phyloP scores from a whole-genome alignment of 352 stramenopile genomes.

The Aphanomyces stellatus region DNA sequence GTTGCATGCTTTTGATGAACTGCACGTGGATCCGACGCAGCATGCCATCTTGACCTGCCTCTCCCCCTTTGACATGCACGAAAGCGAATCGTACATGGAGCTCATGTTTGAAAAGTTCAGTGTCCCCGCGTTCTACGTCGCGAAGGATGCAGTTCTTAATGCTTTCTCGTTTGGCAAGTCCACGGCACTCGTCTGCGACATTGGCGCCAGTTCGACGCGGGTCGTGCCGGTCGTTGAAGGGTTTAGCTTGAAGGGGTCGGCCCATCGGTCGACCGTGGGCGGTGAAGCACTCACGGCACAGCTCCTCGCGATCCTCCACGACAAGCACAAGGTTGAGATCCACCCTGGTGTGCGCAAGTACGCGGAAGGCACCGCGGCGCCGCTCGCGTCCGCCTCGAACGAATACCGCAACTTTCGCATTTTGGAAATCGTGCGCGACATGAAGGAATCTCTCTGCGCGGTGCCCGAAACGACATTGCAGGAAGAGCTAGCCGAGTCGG shows the following conservation, averaged over 20 bases:
- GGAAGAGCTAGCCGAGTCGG: conserved; percentile 30
- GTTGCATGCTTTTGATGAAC: conserved; percentile 56
- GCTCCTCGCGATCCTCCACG: conserved; percentile 51
- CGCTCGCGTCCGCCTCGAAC: conserved; percentile 38
- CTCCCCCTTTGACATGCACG: conserved; percentile 48
- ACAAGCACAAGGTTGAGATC: conserved; percentile 13
- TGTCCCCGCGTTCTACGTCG: conserved; percentile 84
- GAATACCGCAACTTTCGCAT: conserved; percentile 72
- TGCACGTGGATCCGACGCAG: conserved; percentile 54
- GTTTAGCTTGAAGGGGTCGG: conserved; percentile 70
- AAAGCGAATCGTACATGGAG: conserved; percentile 76
- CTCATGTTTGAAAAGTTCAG: conserved; percentile 91
- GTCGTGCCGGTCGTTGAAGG: conserved; percentile 88
- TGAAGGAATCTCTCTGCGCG: conserved; percentile 53
- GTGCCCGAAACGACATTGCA: conserved; percentile 42
- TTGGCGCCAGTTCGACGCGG: conserved; percentile 74
- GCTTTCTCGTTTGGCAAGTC: conserved; percentile 87
- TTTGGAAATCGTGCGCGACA: conserved; percentile 61
- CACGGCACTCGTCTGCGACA: conserved; percentile 81
- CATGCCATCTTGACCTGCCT: conserved; percentile 72
- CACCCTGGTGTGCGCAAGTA: conserved; percentile 8
- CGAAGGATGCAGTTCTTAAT: conserved; percentile 83
- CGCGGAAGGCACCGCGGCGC: conserved; percentile 2
- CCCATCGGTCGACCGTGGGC: conserved; percentile 65
- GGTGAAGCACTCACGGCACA: conserved; percentile 65